Evolutionary conservation across 1,284 basidiomycete genomes (phyloP), one percentile per base, ranked within the genome.

Genomic region (Baeospora myosura): DNA sequence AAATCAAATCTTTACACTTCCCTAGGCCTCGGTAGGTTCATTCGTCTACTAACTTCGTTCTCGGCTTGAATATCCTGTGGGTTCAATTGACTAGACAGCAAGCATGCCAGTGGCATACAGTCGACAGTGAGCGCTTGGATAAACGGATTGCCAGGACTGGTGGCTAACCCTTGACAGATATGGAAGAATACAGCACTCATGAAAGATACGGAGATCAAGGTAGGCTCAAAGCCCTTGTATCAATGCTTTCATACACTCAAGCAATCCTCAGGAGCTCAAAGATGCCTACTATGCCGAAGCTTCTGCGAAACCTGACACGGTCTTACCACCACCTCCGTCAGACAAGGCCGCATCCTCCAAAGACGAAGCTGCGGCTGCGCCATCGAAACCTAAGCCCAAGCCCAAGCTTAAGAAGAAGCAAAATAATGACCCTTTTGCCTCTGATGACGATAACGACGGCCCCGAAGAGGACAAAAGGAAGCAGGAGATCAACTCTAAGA

Each of bases 1-100:
- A 86, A 86, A 53, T 74, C 79, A 4, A 65, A 84, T 52, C 52
- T 86, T 34, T 85, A 84, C 52, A 83, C 82, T 2, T 35, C 51
- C 0, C 72, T 82, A 43, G n/a, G n/a, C n/a, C n/a, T n/a, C n/a
- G 78, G 79, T 77, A 54, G 35, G 56, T 51, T 11, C 26, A 5
- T 43, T 18, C 11, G 28, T 28, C 21, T 29, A 18, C 4, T 11
- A 35, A n/a, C 17, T 24, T 21, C 4, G 3, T 34, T 18, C 29
- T 44, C 23, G 1, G 30, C 24, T 35, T 29, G 11, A 43, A 31
- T 31, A 20, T 28, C 11, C 16, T 38, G 18, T 33, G 17, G 24
- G 18, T 21, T 37, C 28, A 11, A 43, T 81, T 81, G 78, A 3
- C 61, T 86, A 41, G 80, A 85, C 49, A 84, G 81, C 58, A 86